Percentiles rank a stretch among this genome's conserved stretches.
These are phyloP conservation scores for Teratosphaeriaceae sp. DNA, from an alignment of 2,329 filamentous ascomycete species.

Conservation along the genomic window DNA sequence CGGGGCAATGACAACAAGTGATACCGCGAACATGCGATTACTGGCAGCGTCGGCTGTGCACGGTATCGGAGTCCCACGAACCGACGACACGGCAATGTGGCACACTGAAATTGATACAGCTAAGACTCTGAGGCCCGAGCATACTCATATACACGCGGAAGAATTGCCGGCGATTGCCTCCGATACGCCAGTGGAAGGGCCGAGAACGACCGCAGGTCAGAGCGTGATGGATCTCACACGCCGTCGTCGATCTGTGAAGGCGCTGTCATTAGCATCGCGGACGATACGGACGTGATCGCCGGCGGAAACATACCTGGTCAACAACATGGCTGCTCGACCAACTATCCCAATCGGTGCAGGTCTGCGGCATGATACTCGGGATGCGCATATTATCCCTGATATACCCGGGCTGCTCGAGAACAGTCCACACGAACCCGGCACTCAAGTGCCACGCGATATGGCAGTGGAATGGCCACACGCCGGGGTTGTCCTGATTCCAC, in stretches of 20 bases:
- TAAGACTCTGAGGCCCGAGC: too few species aligned
- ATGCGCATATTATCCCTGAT: slow-evolving; percentile 37
- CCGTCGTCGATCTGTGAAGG: slow-evolving; percentile 48
- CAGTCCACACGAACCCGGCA: slow-evolving; percentile 35
- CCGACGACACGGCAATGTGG: too few species aligned
- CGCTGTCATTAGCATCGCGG: not conserved
- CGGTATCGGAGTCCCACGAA: too few species aligned
- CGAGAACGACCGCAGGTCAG: too few species aligned
- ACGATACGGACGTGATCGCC: not conserved
- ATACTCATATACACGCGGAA: too few species aligned
- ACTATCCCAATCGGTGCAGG: slow-evolving; percentile 43
- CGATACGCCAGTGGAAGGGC: too few species aligned
- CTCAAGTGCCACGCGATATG: slow-evolving; percentile 40
- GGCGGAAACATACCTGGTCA: slow-evolving; percentile 12
- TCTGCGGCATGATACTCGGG: slow-evolving; percentile 44
- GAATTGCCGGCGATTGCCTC: too few species aligned
- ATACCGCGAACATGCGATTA: too few species aligned
- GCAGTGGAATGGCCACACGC: slow-evolving; percentile 34
- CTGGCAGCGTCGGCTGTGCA: too few species aligned
- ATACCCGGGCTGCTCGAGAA: slow-evolving; percentile 36
- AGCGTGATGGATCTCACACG: too few species aligned
- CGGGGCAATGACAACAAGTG: too few species aligned
- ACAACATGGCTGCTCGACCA: slow-evolving; percentile 47
- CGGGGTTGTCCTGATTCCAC: slow-evolving; percentile 42
- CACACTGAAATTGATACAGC: too few species aligned